Evolutionary conservation across 352 stramenopile genomes (phyloP).

Genomic region (Phytophthora rubi): DNA sequence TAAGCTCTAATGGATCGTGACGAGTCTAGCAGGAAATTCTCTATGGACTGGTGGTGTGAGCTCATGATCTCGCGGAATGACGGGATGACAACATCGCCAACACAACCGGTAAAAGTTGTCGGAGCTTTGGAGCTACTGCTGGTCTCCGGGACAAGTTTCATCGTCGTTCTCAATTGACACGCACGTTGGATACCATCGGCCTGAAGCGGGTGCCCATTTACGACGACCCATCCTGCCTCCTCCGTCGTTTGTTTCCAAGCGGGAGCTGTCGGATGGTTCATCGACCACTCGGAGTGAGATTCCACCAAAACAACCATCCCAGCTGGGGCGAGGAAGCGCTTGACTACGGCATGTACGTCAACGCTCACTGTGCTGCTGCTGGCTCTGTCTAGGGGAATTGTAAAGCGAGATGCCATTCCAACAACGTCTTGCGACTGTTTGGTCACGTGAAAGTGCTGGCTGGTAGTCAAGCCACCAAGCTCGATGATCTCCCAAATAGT

Average conservation of each 20-base stretch:
- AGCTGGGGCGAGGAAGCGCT: conserved; percentile 11
- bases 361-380: conserved; percentile 5
- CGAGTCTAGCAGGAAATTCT: conserved; percentile 34
- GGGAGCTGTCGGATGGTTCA: conserved; percentile 1
- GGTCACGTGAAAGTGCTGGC: conserved; percentile 3
- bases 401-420: conserved; percentile 13
- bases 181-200: not conserved
- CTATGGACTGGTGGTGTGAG: conserved; percentile 29
- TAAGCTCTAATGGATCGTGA: conserved; percentile 6
- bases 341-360: conserved; percentile 19
- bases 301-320: conserved; percentile 24
- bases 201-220: conserved; percentile 11
- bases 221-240: conserved; percentile 21
- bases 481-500: conserved; percentile 26
- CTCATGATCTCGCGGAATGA: conserved; percentile 34
- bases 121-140: not conserved
- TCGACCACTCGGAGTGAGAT: conserved; percentile 27
- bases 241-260: conserved; percentile 16
- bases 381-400: conserved; percentile 6
- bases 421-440: conserved; percentile 11
- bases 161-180: conserved; percentile 18
- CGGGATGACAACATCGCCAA: conserved; percentile 30
- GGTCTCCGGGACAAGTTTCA: conserved; percentile 13
- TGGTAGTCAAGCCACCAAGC: conserved; percentile 5
- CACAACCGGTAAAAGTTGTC: conserved; percentile 16